Evolutionary conservation across 1,284 basidiomycete genomes (phyloP), one percentile per base, ranked within the genome.

Genomic region (Neotropicomus parvogracilis): DNA sequence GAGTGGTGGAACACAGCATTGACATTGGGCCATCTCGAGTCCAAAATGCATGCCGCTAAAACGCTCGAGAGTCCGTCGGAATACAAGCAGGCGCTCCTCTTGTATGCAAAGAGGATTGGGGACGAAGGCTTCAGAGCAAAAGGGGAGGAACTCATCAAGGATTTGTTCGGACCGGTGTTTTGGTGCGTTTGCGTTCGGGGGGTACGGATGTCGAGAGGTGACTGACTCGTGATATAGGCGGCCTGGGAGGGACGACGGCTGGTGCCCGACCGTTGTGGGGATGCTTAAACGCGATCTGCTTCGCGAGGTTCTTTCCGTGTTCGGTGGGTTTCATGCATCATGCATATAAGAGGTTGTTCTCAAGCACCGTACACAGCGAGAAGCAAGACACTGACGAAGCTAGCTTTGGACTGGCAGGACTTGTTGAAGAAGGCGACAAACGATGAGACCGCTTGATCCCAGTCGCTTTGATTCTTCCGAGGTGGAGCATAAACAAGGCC

Each of bases 151-250:
- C 68, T 97, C 45, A 78, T 94, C 40, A 84, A 78, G 63, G 93
- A 95, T 53, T 72, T 97, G 32, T 84, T 90, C 59, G 94, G 93
- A 8, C 92, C 92, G 1, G 70, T 92, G 38, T 93, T 89, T 67
- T 86, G 83, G 89, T 90, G 56, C 46, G 82, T 75, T 37, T 19
- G 13, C 13, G 20, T 28, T 40, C 36, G 54, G 43, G 19, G 14
- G 42, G 40, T 14, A 41, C 28, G 40, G 44, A 29, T 33, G 34
- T 31, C 48, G 33, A 49, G 24, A 48, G 20, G 28, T 45, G 48
- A 48, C 14, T 12, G 26, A 31, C 11, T 8, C 9, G 50, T 49
- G 43, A 40, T 52, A n/a, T 55, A 91, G 88, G 81, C 80, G 85
- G 21, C 84, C 85, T 41, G 72, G 73, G 28, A 72, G 74, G 54